Evolutionary conservation across 192 early-diverging fungal species (phyloP), one percentile per base, ranked within the genome.

Genomic region (Chytriomyces sp.): DNA sequence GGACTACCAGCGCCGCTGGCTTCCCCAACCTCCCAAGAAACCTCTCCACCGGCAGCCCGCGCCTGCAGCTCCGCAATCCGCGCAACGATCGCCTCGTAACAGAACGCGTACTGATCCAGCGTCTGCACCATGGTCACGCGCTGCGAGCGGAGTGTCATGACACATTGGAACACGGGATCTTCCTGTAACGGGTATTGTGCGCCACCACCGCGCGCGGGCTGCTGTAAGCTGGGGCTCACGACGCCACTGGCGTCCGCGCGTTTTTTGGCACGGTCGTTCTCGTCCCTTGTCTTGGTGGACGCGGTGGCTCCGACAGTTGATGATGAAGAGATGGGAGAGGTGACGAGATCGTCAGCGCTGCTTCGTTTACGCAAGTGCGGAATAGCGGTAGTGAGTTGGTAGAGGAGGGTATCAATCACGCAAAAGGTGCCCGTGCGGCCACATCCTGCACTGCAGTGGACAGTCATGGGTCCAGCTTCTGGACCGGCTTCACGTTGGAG

Each of bases 371-470:
- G 14, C 44, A 49, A n/a, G 14, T 34, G 6, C 28, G 22, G n/a
- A 41, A 22, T 52, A 17, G 12, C 19, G 12, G 17, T 26, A 19
- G 59, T 44, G 34, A 85, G 70, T 26, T 75, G 54, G 10, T 59
- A 19, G 33, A 84, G 59, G 0, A 85, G 71, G 12, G 68, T 52
- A 60, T 85, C 79, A 32, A 87, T 81, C 22, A 77, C 58, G 44
- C 78, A 77, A 66, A 86, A 84, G 3, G 87, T 84, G 5, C 84
- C 87, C 2, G 87, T 87, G 4, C 87, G 76, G 0, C 87, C 87
- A 39, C 80, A 81, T 4, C 87, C 87, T 17, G 87, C 87, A 26
- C 73, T 77, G 44, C 87, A 88, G 59, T 88, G 87, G 17, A 88
- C 81, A 17, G 86, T 57, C 71, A 83, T 78, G 1, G 82, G 85